Evolutionary conservation across 352 stramenopile genomes (phyloP).

Genomic region (Phytophthora idaei): DNA sequence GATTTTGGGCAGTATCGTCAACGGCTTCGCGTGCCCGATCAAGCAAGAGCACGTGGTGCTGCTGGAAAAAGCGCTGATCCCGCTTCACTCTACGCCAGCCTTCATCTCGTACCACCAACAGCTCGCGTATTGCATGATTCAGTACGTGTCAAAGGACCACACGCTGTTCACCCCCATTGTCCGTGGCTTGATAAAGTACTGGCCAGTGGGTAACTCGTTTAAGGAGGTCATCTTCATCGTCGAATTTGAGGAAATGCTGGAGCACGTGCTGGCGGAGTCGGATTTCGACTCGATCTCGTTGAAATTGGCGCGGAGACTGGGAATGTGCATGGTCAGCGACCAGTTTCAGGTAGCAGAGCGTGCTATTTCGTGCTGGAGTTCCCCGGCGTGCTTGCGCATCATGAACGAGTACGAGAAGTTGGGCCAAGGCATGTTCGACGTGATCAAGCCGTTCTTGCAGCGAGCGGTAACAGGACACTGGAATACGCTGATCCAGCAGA

Average conservation of each 20-base stretch:
- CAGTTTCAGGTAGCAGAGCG: conserved; percentile 88
- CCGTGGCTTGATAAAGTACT: conserved; percentile 80
- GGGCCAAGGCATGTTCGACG: conserved; percentile 82
- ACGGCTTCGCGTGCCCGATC: conserved; percentile 89
- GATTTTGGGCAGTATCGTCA: conserved; percentile 90
- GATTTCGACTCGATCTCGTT: conserved; percentile 75
- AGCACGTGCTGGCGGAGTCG: conserved; percentile 81
- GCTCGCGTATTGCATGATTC: conserved; percentile 90
- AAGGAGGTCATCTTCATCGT: conserved; percentile 91
- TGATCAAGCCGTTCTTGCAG: conserved; percentile 78
- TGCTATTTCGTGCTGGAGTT: conserved; percentile 85
- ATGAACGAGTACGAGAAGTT: conserved; percentile 92
- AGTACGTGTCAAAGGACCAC: conserved; percentile 91
- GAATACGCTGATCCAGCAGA: conserved; percentile 88
- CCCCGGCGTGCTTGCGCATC: conserved; percentile 78
- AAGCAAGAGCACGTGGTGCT: conserved; percentile 90
- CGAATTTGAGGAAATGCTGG: conserved; percentile 89
- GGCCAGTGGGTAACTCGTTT: conserved; percentile 87
- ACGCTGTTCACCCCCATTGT: conserved; percentile 86
- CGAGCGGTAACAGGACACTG: conserved; percentile 64
- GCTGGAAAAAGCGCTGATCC: conserved; percentile 84
- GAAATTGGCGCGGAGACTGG: conserved; percentile 65
- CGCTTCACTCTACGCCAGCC: conserved; percentile 82
- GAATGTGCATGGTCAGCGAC: conserved; percentile 81
- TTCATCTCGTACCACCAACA: conserved; percentile 91